These are phyloP conservation scores for Wickerhamomyces sp. DNA, from an alignment of 1,139 yeast species.

Conservation along the genomic window DNA sequence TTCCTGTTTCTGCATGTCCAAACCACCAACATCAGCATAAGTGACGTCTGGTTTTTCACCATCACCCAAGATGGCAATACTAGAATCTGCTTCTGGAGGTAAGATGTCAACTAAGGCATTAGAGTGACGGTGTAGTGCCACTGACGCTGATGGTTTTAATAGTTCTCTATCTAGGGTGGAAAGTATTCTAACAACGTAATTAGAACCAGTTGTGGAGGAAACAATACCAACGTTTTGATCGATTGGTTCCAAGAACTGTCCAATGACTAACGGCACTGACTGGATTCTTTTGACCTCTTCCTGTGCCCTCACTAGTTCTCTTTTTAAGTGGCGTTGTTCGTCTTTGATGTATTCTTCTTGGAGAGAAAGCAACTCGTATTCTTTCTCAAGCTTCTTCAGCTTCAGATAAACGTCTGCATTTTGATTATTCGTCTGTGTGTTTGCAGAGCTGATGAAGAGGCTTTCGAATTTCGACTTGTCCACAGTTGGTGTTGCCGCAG, in stretches of 20 bases:
- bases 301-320: conserved; percentile 94
- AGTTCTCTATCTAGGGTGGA: conserved; percentile 94
- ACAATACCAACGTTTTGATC: conserved; percentile 97
- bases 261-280: conserved; percentile 96
- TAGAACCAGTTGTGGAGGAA: conserved; percentile 95
- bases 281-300: conserved; percentile 98
- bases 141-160: conserved; percentile 91
- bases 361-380: conserved; percentile 71
- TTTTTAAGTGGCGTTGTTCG: conserved; percentile 92
- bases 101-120: conserved; percentile 94
- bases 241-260: conserved; percentile 96
- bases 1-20: conserved; percentile 99
- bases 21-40: conserved; percentile 91
- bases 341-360: conserved; percentile 98
- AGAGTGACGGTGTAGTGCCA: conserved; percentile 96
- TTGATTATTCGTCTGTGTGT: conserved; percentile 25
- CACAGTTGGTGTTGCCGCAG: conserved; percentile 26
- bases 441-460: conserved; percentile 19
- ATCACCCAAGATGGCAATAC: conserved; percentile 91
- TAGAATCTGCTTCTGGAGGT: conserved; percentile 98
- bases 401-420: conserved; percentile 70
- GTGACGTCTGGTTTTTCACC: conserved; percentile 87
- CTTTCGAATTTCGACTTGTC: conserved; percentile 22
- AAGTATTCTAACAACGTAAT: conserved; percentile 90
- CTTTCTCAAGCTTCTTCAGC: conserved; percentile 84